Evolutionary conservation across 2,329 filamentous ascomycete genomes (phyloP).

Genomic region (Coleophoma crateriformis): DNA sequence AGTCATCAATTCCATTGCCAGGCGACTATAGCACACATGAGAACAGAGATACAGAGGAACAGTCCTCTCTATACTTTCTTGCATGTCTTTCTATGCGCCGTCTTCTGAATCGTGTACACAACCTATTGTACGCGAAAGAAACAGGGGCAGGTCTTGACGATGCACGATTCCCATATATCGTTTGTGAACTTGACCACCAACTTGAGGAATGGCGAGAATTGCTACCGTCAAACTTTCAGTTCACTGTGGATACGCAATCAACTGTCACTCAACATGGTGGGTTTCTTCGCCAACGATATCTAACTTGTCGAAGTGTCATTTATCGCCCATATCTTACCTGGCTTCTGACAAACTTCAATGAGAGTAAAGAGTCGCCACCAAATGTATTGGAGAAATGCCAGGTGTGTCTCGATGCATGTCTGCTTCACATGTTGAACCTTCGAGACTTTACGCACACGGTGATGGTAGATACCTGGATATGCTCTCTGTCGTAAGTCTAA

Average conservation of each 20-base stretch:
- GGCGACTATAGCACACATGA: constrained; percentile 24
- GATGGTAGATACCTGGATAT: constrained; percentile 49
- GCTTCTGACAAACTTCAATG: constrained; percentile 27
- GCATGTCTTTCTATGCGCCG: constrained; percentile 47
- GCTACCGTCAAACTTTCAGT: constrained; percentile 35
- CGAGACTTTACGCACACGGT: constrained; percentile 43
- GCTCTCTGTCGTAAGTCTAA: constrained; percentile 40
- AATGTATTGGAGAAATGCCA: constrained; percentile 36
- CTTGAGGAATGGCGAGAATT: constrained; percentile 43
- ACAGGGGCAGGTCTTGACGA: constrained; percentile 39
- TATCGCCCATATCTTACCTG: constrained; percentile 46
- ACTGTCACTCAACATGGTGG: constrained; percentile 36
- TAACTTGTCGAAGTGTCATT: constrained; percentile 46
- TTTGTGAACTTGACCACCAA: constrained; percentile 42
- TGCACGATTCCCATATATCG: constrained; percentile 39
- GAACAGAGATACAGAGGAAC: constrained; percentile 29
- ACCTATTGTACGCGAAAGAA: constrained; percentile 41
- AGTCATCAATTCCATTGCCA: constrained; percentile 42
- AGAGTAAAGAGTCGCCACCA: constrained; percentile 17
- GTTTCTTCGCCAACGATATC: constrained; percentile 43
- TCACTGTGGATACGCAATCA: constrained; percentile 28
- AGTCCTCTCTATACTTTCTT: constrained; percentile 45
- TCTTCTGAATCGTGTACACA: constrained; percentile 40
- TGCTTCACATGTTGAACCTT: constrained; percentile 43
- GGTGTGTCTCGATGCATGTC: constrained; percentile 39